Percentiles rank a stretch among this genome's conserved stretches.
Conservation (phyloP, 1,284 basidiomycete species). For the Pseudomicrostroma phylloplanum region DNA sequence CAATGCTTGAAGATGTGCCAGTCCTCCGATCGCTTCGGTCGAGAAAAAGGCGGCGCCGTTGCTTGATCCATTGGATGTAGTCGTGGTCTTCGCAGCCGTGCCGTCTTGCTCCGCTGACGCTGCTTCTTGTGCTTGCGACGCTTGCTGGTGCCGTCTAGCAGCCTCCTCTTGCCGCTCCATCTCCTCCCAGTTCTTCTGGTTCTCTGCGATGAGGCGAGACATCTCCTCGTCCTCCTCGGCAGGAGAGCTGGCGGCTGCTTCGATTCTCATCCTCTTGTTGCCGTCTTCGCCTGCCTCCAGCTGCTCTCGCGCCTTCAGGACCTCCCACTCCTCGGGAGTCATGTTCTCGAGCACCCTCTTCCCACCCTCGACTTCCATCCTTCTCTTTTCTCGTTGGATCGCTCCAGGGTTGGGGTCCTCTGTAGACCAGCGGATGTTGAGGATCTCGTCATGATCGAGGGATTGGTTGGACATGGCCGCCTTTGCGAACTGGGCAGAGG, state of each 20-base stretch:
- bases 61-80: not conserved
- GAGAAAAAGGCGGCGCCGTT: slow-evolving; percentile 19
- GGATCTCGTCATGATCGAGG: slow-evolving; percentile 91
- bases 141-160: slow-evolving; percentile 11
- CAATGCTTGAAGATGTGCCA: slow-evolving; percentile 21
- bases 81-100: too few relatives aligned
- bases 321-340: slow-evolving; percentile 28
- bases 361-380: slow-evolving; percentile 30
- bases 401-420: slow-evolving; percentile 44
- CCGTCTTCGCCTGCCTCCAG: slow-evolving; percentile 20
- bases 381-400: slow-evolving; percentile 28
- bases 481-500: slow-evolving; percentile 88
- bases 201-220: slow-evolving; percentile 40
- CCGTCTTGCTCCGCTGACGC: not conserved
- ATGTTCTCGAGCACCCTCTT: slow-evolving; percentile 33
- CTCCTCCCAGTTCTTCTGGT: slow-evolving; percentile 40
- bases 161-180: slow-evolving; percentile 21
- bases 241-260: not conserved
- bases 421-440: slow-evolving; percentile 60
- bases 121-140: slow-evolving; percentile 1
- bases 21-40: slow-evolving; percentile 26
- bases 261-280: slow-evolving; percentile 29
- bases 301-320: slow-evolving; percentile 24
- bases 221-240: slow-evolving; percentile 31
- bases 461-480: slow-evolving; percentile 99